These are phyloP conservation scores for Pneumocystis jirovecii DNA, from an alignment of 1,139 yeast genomes.

Conservation along the genomic window DNA sequence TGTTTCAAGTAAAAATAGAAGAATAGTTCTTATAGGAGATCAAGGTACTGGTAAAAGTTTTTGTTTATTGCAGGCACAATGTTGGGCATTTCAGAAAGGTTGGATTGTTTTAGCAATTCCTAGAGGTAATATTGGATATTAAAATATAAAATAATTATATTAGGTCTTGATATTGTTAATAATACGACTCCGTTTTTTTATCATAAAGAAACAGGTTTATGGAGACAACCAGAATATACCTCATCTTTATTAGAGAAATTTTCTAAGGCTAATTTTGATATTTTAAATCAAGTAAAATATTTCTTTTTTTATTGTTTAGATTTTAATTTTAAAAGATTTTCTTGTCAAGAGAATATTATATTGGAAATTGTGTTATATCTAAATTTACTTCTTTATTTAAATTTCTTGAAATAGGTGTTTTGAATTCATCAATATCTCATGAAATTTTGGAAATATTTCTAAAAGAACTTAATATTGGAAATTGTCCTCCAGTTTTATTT, in stretches of 20 bases:
- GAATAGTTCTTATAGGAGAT: constrained; percentile 8
- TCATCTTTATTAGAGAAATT: constrained; percentile 7
- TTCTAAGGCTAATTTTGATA: constrained; percentile 8
- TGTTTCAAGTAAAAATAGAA: constrained; percentile 3
- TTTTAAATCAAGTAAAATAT: not conserved
- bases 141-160: not conserved
- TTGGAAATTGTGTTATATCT: constrained; percentile 3
- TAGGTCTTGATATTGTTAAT: constrained; percentile 8
- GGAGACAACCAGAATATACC: constrained; percentile 9
- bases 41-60: constrained; percentile 12
- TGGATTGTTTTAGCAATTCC: constrained; percentile 11
- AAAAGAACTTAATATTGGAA: constrained; percentile 2
- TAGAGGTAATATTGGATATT: constrained; percentile 1
- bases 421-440: constrained; percentile 6
- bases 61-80: constrained; percentile 11
- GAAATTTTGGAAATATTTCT: constrained; percentile 7
- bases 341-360: constrained; percentile 1
- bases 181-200: constrained; percentile 7
- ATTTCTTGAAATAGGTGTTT: constrained; percentile 3
- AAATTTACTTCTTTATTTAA: constrained; percentile 3
- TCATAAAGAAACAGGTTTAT: constrained; percentile 4
- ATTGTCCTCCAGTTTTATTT: constrained; percentile 7
- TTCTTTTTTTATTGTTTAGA: not conserved
- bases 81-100: constrained; percentile 8
- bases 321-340: not conserved